Evolutionary conservation across 2,329 filamentous ascomycete species (phyloP), one percentile per base, ranked within the genome.

Genomic region (Leptosphaerulina australis): DNA sequence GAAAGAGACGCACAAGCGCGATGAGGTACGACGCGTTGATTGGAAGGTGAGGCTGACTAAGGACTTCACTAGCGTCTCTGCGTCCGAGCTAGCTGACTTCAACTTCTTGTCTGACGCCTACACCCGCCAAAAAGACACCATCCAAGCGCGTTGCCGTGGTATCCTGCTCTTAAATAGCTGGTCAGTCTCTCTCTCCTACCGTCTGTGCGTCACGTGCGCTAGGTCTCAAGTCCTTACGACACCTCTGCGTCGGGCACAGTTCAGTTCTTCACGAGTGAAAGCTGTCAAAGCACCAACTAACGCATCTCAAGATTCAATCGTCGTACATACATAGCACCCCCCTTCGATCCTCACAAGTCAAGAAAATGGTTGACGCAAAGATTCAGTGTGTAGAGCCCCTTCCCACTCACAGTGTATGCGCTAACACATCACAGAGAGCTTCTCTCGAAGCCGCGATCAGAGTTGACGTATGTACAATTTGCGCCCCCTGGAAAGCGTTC

Each of bases 371-470:
- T 28, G 76, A 78, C 64, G 61, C 70, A 52, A 78, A 77, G 67
- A 71, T 77, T 30, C 73, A 76, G 75, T 77, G 63, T 50, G 74
- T 59, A 22, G 11, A 20, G 21, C 8, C 8, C 7, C 20, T 12
- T 12, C n/a, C 18, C 31, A 22, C 6, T 10, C 30, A 18, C 7
- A 3, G 18, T 20, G 9, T 12, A 25, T 24, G 25, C 29, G 51
- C 70, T 73, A 59, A 72, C 60, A 55, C 28, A 20, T n/a, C 44
- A 34, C 72, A 95, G 91, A 77, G 91, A 96, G 76, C 85, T 96
- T 68, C 85, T 95, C 60, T 87, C 84, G 74, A 96, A 96, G 83
- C 87, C 90, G 60, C 90, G 91, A 76, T 85, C 82, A 69, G 92
- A 97, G 73, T 88, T 96, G 77, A 96, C 91, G 91, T 95, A 85